Base-by-base conservation (phyloP, 495 filamentous ascomycete species). In the Bathelium albidoporum region DNA sequence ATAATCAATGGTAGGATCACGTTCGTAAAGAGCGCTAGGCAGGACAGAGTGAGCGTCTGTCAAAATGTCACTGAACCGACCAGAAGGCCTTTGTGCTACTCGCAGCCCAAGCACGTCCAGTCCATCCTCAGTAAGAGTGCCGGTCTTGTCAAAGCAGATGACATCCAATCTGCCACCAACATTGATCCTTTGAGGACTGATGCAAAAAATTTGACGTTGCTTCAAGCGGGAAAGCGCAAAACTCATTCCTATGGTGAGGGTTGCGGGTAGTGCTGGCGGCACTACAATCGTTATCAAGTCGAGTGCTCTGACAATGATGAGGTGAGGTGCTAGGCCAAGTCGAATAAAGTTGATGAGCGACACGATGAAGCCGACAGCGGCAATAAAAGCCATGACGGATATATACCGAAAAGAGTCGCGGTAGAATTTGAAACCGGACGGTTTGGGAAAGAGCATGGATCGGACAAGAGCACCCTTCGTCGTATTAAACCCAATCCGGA, bases 211-310 rank as follows among this genome's bases (percentile, higher is more conserved):
- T 29, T 88, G 79, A 69, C 94, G 90, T 64, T 83, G 81, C 74
- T 88, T 96, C 28, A 99, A 79, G 24, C 95, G 83, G 4, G 86
- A 85, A 20, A 97, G 79, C 11, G 95, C 95, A 74, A 97, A 99
- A 73, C 91, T 97, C 5, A 90, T 96, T 39, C 95, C 95, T 68
- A 99, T 97, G 7, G 89, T 94, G 61, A 99, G 79, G 5, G 95
- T 99, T 34, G 95, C 95, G 9, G 95, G 95, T n/a, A 99, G 76
- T 11, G 95, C 95, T 62, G 95, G 95, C 41, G 95, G 95, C 0
- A 99, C 94, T 36, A 97, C 91, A 65, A 99, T 99, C 7, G 95
- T 99, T 69, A 97, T 96, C 61, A 99, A 75, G 75, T 99, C 95
- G 58, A 99, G 78, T 28, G 94, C 95, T 66, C 94, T 85, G 20